Conservation (phyloP, 2,329 filamentous ascomycete genomes). For the Talaromyces sp. region DNA sequence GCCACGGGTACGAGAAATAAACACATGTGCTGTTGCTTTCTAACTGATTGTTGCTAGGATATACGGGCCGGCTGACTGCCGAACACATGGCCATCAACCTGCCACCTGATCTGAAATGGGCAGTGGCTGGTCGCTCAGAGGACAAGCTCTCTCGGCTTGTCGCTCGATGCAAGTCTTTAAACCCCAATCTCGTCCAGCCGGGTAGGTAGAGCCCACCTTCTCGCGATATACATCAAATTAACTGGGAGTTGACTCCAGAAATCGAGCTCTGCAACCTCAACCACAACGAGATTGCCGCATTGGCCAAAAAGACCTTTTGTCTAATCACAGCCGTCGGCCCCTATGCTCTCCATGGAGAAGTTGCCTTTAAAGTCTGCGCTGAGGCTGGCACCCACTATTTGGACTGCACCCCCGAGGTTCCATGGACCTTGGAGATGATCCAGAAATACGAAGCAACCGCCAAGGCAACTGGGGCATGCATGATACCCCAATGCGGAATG, state of each 20-base stretch:
- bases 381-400: conserved; percentile 3
- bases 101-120: conserved; percentile 2
- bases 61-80: background rate
- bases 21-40: background rate
- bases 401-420: conserved; percentile 2
- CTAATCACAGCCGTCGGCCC: conserved; percentile 2
- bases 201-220: background rate
- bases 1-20: background rate
- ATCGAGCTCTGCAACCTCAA: conserved; percentile 5
- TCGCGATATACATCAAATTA: background rate
- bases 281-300: background rate
- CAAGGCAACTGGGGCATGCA: background rate
- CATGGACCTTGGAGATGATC: conserved; percentile 6
- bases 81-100: conserved; percentile 2
- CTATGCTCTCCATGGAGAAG: conserved; percentile 5
- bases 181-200: background rate
- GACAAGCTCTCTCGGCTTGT: conserved; percentile 2
- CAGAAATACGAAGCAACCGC: conserved; percentile 6
- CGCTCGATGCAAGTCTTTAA: background rate
- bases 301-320: conserved; percentile 2
- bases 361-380: conserved; percentile 1
- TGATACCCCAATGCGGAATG: conserved; percentile 3
- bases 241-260: background rate
- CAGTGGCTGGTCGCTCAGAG: conserved; percentile 1
- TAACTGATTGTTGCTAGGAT: background rate